These are phyloP conservation scores for Anisogramma anomala DNA, from an alignment of 2,329 filamentous ascomycete species.

Conservation along the genomic window DNA sequence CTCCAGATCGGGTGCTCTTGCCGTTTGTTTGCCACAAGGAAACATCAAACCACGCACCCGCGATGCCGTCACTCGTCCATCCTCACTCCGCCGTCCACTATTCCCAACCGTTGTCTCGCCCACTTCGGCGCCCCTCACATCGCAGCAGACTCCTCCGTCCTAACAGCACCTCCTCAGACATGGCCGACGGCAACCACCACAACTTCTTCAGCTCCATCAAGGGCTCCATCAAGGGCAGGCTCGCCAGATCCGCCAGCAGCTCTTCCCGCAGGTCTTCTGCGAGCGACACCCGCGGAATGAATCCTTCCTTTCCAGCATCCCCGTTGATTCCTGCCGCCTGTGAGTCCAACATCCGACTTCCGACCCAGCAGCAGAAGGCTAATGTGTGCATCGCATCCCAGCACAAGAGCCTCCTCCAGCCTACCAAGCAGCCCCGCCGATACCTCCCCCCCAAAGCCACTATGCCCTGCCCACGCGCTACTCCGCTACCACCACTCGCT, in stretches of 20 bases:
- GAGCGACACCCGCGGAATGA: constrained; percentile 10
- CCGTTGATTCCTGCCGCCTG: constrained; percentile 2
- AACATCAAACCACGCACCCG: not conserved
- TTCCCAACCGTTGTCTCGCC: constrained; percentile 1
- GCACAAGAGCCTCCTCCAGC: constrained; percentile 26
- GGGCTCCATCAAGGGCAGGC: constrained; percentile 24
- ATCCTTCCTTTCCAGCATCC: constrained; percentile 16
- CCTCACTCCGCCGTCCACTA: constrained; percentile 5
- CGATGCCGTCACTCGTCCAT: constrained; percentile 9
- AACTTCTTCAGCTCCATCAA: constrained; percentile 21
- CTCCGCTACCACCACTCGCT: constrained; percentile 19
- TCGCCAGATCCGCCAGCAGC: constrained; percentile 20
- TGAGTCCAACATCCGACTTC: constrained; percentile 10
- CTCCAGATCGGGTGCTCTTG: not conserved
- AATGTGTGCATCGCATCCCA: constrained; percentile 7
- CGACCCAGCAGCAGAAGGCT: not conserved
- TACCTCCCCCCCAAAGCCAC: constrained; percentile 10
- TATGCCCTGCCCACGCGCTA: constrained; percentile 17
- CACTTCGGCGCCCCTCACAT: not conserved
- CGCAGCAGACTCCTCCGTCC: not conserved
- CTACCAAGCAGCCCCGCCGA: constrained; percentile 18
- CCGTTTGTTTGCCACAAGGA: not conserved
- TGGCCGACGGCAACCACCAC: constrained; percentile 6
- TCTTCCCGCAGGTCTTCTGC: constrained; percentile 1
- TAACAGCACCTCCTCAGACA: constrained; percentile 5